phyloP scores from a whole-genome alignment of 352 stramenopile genomes.

The Phytophthora sojae region DNA sequence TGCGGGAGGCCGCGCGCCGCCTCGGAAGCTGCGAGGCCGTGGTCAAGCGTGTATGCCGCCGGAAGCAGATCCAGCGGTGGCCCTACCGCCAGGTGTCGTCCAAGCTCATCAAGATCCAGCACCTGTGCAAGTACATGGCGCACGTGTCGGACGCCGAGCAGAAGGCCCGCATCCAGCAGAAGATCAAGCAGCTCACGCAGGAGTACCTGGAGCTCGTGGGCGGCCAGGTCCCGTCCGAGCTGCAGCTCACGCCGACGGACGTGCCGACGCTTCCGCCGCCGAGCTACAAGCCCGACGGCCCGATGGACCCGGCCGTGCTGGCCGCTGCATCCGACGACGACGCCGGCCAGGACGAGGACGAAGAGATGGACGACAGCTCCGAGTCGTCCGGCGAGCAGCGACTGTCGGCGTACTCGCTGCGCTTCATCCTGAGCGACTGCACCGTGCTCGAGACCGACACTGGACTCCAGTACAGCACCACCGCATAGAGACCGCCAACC shows the following conservation, averaged over 20 bases:
- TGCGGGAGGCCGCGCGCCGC: constrained; percentile 75
- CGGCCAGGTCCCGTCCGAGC: constrained; percentile 75
- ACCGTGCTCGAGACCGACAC: constrained; percentile 78
- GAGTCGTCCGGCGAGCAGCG: constrained; percentile 29
- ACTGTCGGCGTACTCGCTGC: constrained; percentile 82
- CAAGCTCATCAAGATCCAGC: constrained; percentile 89
- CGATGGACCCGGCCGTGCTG: constrained; percentile 64
- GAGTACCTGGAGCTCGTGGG: constrained; percentile 84
- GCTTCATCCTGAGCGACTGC: constrained; percentile 81
- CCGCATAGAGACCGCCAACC: constrained; percentile 28
- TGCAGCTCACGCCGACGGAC: constrained; percentile 66
- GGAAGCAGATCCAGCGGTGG: constrained; percentile 84
- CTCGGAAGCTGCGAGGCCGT: constrained; percentile 84
- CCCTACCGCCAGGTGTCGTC: constrained; percentile 87
- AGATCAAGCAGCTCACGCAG: constrained; percentile 83
- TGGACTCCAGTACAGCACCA: constrained; percentile 60
- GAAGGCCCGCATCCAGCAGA: constrained; percentile 74
- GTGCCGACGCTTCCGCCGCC: constrained; percentile 60
- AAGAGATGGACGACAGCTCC: constrained; percentile 49
- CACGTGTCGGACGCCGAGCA: constrained; percentile 78
- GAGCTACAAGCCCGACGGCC: constrained; percentile 46
- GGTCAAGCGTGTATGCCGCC: constrained; percentile 85
- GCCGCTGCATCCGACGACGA: constrained; percentile 62
- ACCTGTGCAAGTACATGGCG: constrained; percentile 87
- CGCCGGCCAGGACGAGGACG: constrained; percentile 50